Evolutionary conservation across 306 rosid genomes (phyloP).

Genomic region (Rosa chinensis): DNA sequence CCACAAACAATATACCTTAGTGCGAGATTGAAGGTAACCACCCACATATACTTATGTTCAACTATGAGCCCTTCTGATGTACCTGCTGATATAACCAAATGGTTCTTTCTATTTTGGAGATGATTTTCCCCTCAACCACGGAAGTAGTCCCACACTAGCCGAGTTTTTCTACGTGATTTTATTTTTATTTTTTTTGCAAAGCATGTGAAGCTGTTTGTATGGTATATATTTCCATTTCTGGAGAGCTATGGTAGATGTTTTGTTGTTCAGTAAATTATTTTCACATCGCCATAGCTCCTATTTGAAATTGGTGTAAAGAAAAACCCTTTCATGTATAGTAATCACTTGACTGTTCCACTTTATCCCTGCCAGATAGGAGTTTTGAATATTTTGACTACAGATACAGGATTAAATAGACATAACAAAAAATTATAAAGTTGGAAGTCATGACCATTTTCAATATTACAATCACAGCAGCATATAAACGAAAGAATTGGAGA

Average conservation of each 20-base stretch:
- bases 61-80: not conserved
- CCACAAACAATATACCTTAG: not conserved
- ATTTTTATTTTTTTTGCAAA: not conserved
- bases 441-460: not conserved
- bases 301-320: not conserved
- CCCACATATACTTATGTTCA: not conserved
- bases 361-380: not conserved
- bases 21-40: not conserved
- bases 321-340: not conserved
- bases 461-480: not conserved
- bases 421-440: not conserved
- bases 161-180: not conserved
- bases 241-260: not conserved
- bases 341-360: not conserved
- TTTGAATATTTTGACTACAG: not conserved
- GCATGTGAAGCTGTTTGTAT: not conserved
- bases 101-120: not conserved
- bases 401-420: not conserved
- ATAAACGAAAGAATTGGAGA: not conserved
- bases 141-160: not conserved
- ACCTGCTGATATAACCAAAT: not conserved
- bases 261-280: not conserved
- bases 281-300: not conserved
- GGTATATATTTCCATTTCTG: not conserved
- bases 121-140: not conserved